Percentiles rank a stretch among this genome's conserved stretches.
These are phyloP conservation scores for Plantago elongata DNA, from an alignment of 257 asterid genomes.

Conservation along the genomic window DNA sequence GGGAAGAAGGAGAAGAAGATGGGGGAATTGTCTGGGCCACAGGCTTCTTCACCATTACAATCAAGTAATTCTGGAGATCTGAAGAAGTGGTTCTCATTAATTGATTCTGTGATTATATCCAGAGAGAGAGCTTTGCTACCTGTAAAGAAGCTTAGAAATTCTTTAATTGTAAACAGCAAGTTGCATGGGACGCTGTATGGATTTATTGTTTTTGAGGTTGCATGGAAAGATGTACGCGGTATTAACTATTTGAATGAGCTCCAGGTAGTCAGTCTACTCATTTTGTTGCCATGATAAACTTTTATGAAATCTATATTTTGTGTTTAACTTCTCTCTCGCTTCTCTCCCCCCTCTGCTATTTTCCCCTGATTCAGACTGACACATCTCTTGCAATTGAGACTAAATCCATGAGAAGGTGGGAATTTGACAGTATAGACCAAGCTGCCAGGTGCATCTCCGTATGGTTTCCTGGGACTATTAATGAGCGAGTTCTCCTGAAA, in stretches of 20 bases:
- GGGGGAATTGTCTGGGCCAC: slow-evolving; percentile 24
- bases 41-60: slow-evolving; percentile 28
- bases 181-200: slow-evolving; percentile 71
- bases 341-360: background rate
- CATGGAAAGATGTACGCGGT: slow-evolving; percentile 73
- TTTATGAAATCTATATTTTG: background rate
- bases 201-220: slow-evolving; percentile 73
- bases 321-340: slow-evolving; percentile 2
- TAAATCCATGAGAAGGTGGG: slow-evolving; percentile 73
- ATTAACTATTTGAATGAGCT: slow-evolving; percentile 73
- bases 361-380: slow-evolving; percentile 50
- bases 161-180: slow-evolving; percentile 50
- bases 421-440: slow-evolving; percentile 67
- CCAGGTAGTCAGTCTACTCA: slow-evolving; percentile 42
- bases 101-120: slow-evolving; percentile 53
- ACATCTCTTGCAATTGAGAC: slow-evolving; percentile 76
- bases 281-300: background rate
- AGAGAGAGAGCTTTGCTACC: slow-evolving; percentile 60
- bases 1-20: slow-evolving; percentile 45
- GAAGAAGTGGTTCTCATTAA: slow-evolving; percentile 51
- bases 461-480: slow-evolving; percentile 64
- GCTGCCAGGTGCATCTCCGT: slow-evolving; percentile 45
- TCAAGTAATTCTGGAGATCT: slow-evolving; percentile 29
- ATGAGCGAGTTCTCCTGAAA: slow-evolving; percentile 48
- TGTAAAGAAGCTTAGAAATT: slow-evolving; percentile 60